Percentiles rank a stretch among this genome's conserved stretches.
phyloP scores from a whole-genome alignment of 2,329 filamentous ascomycete genomes.

The Sporothrix dimorphospora region DNA sequence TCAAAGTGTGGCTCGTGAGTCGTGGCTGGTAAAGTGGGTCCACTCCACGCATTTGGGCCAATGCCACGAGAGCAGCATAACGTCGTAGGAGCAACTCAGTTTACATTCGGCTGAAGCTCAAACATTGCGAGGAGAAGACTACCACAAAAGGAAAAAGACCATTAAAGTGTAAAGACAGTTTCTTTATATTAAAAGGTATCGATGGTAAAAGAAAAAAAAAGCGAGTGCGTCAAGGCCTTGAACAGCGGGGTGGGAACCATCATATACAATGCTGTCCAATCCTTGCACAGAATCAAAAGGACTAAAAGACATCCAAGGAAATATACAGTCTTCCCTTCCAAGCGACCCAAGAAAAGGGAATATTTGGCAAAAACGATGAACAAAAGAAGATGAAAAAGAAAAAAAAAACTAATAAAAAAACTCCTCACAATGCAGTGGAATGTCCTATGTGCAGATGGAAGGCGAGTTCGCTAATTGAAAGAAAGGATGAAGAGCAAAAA shows the following conservation, averaged over 20 bases:
- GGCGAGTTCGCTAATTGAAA: background rate
- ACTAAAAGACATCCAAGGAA: background rate
- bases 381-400: background rate
- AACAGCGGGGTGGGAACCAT: constrained; percentile 1
- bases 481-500: background rate
- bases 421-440: constrained; percentile 20
- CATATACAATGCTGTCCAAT: constrained; percentile 20
- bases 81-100: too few relatives aligned
- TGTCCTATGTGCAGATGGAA: background rate
- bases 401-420: constrained; percentile 7
- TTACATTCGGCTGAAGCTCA: too few relatives aligned
- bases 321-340: background rate
- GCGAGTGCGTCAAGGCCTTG: background rate
- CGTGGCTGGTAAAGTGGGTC: constrained; percentile 15
- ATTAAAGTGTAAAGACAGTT: background rate
- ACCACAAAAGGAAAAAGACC: too few relatives aligned
- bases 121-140: too few relatives aligned
- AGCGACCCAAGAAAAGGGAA: background rate
- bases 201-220: background rate
- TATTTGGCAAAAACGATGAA: background rate
- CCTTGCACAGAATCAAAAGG: background rate
- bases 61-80: background rate
- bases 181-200: constrained; percentile 16
- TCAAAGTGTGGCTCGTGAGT: constrained; percentile 15
- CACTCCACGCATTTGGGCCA: background rate